Evolutionary conservation across 1,284 basidiomycete genomes (phyloP).

Genomic region (Baeospora myosura): DNA sequence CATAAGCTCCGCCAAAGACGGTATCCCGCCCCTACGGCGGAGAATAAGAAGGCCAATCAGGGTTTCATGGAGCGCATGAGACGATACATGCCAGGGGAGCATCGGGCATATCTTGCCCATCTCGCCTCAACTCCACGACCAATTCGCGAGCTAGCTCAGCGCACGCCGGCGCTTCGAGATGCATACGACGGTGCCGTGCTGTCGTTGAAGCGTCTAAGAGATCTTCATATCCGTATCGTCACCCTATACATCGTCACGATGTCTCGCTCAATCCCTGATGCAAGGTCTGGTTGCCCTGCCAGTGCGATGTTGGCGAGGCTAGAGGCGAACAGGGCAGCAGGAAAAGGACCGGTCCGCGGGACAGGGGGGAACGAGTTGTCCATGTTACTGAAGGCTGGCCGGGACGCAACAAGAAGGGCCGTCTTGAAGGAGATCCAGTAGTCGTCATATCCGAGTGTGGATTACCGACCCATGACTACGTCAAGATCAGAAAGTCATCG

Average conservation of each 20-base stretch:
- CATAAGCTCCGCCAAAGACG: conserved; percentile 71
- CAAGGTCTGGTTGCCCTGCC: conserved; percentile 41
- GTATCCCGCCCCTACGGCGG: conserved; percentile 60
- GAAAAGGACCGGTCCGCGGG: conserved; percentile 53
- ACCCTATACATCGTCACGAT: conserved; percentile 79
- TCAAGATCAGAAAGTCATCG: too few species aligned
- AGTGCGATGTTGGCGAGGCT: conserved; percentile 48
- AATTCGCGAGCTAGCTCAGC: conserved; percentile 52
- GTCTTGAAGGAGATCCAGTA: conserved; percentile 27
- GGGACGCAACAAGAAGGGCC: conserved; percentile 79
- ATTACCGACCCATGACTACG: too few species aligned
- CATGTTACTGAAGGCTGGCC: conserved; percentile 75
- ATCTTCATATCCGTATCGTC: conserved; percentile 85
- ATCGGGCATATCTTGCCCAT: conserved; percentile 58
- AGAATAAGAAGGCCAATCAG: conserved; percentile 54
- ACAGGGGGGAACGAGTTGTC: conserved; percentile 86
- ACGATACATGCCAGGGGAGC: conserved; percentile 74
- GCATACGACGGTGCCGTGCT: conserved; percentile 77
- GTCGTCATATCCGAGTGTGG: too few species aligned
- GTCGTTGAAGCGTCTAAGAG: conserved; percentile 76
- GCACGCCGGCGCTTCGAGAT: conserved; percentile 49
- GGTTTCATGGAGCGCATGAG: conserved; percentile 81
- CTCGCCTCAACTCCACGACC: conserved; percentile 42
- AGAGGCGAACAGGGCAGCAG: conserved; percentile 36
- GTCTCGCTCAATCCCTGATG: conserved; percentile 50